Evolutionary conservation across 202 grass and related monocot genomes (phyloP).

Genomic region (Carex sylvatica): DNA sequence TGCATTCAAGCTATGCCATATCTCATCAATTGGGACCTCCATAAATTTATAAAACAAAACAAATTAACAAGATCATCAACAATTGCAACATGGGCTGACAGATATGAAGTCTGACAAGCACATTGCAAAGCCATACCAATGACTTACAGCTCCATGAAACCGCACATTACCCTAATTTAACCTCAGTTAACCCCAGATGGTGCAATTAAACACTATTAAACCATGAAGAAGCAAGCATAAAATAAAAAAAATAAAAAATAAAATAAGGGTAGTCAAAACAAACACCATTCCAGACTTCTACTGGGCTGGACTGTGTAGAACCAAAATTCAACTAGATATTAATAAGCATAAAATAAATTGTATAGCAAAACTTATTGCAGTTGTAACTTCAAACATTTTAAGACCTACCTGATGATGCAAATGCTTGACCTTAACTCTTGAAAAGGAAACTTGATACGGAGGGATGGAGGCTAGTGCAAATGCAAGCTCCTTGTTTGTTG

Average conservation of each 20-base stretch:
- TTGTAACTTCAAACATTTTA: background rate
- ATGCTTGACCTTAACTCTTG: constrained; percentile 70
- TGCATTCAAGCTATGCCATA: constrained; percentile 78
- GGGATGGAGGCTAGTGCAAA: constrained; percentile 77
- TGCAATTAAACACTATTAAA: background rate
- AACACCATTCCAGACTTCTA: background rate
- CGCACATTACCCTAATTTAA: background rate
- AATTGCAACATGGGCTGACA: background rate
- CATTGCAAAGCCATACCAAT: background rate
- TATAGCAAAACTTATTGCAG: background rate
- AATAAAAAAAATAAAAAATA: background rate
- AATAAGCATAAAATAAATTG: background rate
- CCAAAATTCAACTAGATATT: background rate
- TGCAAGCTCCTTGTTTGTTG: constrained; percentile 89
- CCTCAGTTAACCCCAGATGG: background rate
- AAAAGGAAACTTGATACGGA: constrained; percentile 72
- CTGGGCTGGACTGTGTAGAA: background rate
- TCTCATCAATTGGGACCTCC: constrained; percentile 66
- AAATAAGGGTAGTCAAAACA: background rate
- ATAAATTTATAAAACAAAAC: background rate
- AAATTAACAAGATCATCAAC: background rate
- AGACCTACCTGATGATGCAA: constrained; percentile 64
- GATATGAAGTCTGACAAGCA: background rate
- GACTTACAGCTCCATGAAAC: background rate
- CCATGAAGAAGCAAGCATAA: background rate